Conservation (phyloP, 2,329 filamentous ascomycete species). For the Xylariaceae sp. region DNA sequence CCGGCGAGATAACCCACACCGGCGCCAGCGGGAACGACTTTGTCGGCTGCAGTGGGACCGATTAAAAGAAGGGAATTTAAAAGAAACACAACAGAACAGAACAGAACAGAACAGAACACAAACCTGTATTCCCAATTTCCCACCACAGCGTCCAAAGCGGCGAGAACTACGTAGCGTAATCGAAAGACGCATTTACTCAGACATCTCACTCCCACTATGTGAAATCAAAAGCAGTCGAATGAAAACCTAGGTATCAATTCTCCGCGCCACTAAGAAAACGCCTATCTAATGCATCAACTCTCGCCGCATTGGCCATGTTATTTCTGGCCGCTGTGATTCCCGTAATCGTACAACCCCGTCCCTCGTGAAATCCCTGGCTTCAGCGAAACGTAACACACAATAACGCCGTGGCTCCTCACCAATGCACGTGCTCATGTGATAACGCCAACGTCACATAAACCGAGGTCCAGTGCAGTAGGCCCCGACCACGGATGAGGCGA, state of each 20-base stretch:
- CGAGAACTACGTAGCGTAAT: too few relatives aligned
- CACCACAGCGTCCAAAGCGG: too few relatives aligned
- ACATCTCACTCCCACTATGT: background rate
- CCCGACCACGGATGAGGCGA: background rate
- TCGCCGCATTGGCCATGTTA: slow-evolving; percentile 1
- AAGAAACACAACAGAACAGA: too few relatives aligned
- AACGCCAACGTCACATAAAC: background rate
- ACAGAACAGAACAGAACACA: too few relatives aligned
- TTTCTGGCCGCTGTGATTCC: slow-evolving; percentile 2
- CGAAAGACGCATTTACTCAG: too few relatives aligned
- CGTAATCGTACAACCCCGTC: slow-evolving; percentile 15
- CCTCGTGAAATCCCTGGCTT: background rate
- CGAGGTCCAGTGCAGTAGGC: background rate
- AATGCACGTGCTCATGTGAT: slow-evolving; percentile 7
- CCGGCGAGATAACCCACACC: slow-evolving; percentile 65
- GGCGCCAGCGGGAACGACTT: slow-evolving; percentile 66
- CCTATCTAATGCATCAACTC: slow-evolving; percentile 30
- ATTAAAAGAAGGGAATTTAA: slow-evolving; percentile 1
- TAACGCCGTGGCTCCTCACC: slow-evolving; percentile 10
- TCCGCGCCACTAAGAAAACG: slow-evolving; percentile 14
- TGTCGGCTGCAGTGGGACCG: slow-evolving; percentile 51
- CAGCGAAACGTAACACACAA: background rate
- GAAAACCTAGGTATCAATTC: background rate
- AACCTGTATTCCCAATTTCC: too few relatives aligned
- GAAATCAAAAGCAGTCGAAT: background rate